Evolutionary conservation across 2,329 filamentous ascomycete species (phyloP).

Genomic region (Ceratocystis destructans): DNA sequence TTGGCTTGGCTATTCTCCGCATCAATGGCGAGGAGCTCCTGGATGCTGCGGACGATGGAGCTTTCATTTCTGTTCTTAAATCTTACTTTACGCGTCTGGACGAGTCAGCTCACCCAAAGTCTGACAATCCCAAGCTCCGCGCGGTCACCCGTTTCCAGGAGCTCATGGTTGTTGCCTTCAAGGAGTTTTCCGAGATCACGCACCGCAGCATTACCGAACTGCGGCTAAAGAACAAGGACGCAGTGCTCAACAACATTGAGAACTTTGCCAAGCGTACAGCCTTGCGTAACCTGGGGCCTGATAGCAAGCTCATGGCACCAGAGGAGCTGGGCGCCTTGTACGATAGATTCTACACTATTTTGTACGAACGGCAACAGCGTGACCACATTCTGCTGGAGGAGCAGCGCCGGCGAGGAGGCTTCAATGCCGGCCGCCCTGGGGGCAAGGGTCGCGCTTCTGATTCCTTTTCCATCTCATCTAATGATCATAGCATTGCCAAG

Average conservation of each 20-base stretch:
- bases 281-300: constrained; percentile 85
- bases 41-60: constrained; percentile 85
- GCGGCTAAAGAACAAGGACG: constrained; percentile 82
- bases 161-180: constrained; percentile 97
- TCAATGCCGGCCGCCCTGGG: constrained; percentile 27
- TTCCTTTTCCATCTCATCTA: constrained; percentile 19
- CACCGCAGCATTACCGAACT: constrained; percentile 84
- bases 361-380: constrained; percentile 85
- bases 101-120: constrained; percentile 89
- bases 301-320: constrained; percentile 77
- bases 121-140: constrained; percentile 84
- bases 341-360: constrained; percentile 79
- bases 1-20: constrained; percentile 87
- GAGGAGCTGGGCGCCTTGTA: constrained; percentile 85
- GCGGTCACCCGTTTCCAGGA: constrained; percentile 95
- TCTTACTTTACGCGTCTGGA: constrained; percentile 86
- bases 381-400: constrained; percentile 66
- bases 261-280: constrained; percentile 94
- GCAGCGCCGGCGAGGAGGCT: constrained; percentile 41
- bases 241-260: constrained; percentile 89
- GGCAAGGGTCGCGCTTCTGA: constrained; percentile 28
- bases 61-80: constrained; percentile 93
- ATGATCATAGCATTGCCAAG: constrained; percentile 47
- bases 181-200: constrained; percentile 91
- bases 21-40: constrained; percentile 95